Percentiles rank a stretch among this genome's conserved stretches.
Conservation (phyloP, 257 asterid species). For the Scutellaria barbata region DNA sequence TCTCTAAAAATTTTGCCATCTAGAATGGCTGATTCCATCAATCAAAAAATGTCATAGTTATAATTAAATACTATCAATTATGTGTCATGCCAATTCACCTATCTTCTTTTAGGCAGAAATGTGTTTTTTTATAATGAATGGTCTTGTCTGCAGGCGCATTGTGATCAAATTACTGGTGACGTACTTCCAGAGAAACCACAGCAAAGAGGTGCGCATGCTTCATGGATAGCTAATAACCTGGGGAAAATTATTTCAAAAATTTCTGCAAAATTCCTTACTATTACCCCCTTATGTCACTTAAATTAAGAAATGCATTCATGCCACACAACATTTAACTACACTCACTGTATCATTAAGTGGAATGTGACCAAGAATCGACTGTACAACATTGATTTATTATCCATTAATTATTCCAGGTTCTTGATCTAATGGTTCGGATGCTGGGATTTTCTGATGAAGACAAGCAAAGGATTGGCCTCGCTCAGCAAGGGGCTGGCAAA, state of each 20-base stretch:
- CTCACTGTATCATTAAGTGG: neutral
- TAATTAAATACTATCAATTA: neutral
- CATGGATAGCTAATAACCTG: conserved; percentile 6
- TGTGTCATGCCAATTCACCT: neutral
- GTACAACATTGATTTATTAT: neutral
- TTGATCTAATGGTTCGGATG: conserved; percentile 96
- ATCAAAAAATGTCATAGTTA: conserved; percentile 1
- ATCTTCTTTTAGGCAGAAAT: neutral
- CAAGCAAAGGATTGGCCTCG: conserved; percentile 86
- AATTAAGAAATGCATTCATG: conserved; percentile 6
- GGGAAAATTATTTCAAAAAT: neutral
- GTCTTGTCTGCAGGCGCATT: conserved; percentile 76
- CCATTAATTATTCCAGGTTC: conserved; percentile 58
- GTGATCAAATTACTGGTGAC: conserved; percentile 95
- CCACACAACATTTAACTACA: neutral
- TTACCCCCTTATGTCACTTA: neutral
- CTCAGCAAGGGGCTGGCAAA: conserved; percentile 89
- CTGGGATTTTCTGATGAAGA: conserved; percentile 98
- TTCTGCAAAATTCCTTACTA: neutral
- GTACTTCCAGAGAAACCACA: conserved; percentile 95
- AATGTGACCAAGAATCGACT: too few relatives aligned
- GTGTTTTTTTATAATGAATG: neutral
- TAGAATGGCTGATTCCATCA: neutral
- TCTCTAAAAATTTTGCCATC: conserved; percentile 18
- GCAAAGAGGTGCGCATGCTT: conserved; percentile 76